These are phyloP conservation scores for Tolypocladium cylindrosporum DNA, from an alignment of 2,329 filamentous ascomycete species.

Conservation along the genomic window DNA sequence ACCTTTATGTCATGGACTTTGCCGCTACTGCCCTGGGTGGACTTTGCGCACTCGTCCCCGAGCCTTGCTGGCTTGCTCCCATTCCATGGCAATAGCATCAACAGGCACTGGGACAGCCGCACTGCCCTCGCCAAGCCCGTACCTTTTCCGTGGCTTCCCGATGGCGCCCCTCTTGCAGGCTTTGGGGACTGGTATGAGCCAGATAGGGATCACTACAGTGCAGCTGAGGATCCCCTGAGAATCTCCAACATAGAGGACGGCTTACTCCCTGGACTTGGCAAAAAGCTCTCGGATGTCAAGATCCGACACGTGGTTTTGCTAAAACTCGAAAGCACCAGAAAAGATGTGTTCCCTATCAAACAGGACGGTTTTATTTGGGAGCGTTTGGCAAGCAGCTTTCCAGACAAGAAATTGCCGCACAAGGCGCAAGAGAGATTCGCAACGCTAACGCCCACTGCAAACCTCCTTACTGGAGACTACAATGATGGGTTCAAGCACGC, in stretches of 20 bases:
- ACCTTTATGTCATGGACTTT: slow-evolving; percentile 25
- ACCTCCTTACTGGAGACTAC: slow-evolving; percentile 22
- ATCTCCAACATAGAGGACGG: slow-evolving; percentile 27
- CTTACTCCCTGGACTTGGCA: slow-evolving; percentile 15
- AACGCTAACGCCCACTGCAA: slow-evolving; percentile 19
- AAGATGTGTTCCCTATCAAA: slow-evolving; percentile 34
- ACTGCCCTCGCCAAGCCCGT: slow-evolving; percentile 14
- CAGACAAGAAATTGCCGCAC: slow-evolving; percentile 19
- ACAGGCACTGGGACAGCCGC: slow-evolving; percentile 14
- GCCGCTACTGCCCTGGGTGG: slow-evolving; percentile 22
- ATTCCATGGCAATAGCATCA: slow-evolving; percentile 15
- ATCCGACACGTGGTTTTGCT: slow-evolving; percentile 32
- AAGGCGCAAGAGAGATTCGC: slow-evolving; percentile 17
- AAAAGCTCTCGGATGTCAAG: slow-evolving; percentile 17
- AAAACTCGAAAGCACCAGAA: slow-evolving; percentile 32
- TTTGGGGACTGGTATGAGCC: slow-evolving; percentile 16
- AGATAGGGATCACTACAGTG: slow-evolving; percentile 19
- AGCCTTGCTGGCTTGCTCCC: slow-evolving; percentile 14
- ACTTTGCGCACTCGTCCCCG: slow-evolving; percentile 20
- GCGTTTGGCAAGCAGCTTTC: slow-evolving; percentile 20
- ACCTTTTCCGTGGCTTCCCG: slow-evolving; percentile 14
- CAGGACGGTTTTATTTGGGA: slow-evolving; percentile 27
- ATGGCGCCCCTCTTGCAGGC: slow-evolving; percentile 7
- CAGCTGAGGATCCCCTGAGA: slow-evolving; percentile 25
- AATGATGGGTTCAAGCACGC: slow-evolving; percentile 20